Evolutionary conservation across 1,284 basidiomycete genomes (phyloP).

Genomic region (Apiotrichum montevideense): DNA sequence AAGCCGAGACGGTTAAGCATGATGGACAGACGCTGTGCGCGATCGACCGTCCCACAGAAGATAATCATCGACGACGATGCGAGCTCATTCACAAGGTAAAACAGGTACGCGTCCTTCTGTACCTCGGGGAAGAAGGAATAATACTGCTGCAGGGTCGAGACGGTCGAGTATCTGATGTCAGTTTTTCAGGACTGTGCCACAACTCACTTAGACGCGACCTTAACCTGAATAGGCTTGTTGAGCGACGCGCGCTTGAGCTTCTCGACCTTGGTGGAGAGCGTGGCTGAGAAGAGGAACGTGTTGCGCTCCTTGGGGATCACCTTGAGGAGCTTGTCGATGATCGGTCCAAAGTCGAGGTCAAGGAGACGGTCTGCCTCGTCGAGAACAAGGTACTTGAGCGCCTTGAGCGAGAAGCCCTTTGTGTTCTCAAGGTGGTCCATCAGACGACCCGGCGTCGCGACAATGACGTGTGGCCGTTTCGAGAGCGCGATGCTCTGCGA

Average conservation of each 20-base stretch:
- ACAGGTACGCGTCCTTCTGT: conserved; percentile 86
- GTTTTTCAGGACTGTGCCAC: neutral
- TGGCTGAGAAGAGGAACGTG: conserved; percentile 96
- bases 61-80: conserved; percentile 92
- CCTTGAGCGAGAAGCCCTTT: conserved; percentile 88
- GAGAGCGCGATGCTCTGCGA: conserved; percentile 87
- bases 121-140: conserved; percentile 90
- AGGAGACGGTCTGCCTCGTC: conserved; percentile 96
- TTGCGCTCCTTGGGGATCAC: conserved; percentile 89
- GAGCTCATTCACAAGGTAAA: conserved; percentile 83
- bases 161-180: conserved; percentile 78
- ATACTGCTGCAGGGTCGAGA: conserved; percentile 90
- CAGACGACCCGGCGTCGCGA: conserved; percentile 94
- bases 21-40: conserved; percentile 83
- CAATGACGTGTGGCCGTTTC: conserved; percentile 87
- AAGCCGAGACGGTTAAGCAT: conserved; percentile 88
- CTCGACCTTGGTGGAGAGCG: conserved; percentile 99
- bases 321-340: conserved; percentile 96
- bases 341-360: conserved; percentile 95
- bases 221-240: conserved; percentile 87
- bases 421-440: conserved; percentile 97
- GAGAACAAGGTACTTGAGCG: conserved; percentile 84
- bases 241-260: conserved; percentile 96
- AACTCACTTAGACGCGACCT: conserved; percentile 83
- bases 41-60: conserved; percentile 92